phyloP scores from a whole-genome alignment of 2,329 filamentous ascomycete genomes.

The Aspergillus sclerotialis region DNA sequence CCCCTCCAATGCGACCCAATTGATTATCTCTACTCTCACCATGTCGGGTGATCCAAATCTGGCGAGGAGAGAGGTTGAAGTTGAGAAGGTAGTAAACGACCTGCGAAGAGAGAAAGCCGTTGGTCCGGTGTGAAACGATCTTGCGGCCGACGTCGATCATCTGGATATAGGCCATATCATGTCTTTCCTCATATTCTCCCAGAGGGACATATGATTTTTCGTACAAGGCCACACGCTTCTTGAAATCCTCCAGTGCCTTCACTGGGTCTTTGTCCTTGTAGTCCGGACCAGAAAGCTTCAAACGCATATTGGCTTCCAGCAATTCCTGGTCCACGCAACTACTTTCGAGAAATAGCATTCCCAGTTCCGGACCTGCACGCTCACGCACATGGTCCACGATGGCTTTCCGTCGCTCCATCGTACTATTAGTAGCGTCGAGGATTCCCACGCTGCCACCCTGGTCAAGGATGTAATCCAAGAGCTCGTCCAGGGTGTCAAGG shows the following conservation, averaged over 20 bases:
- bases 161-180: slow-evolving; percentile 90
- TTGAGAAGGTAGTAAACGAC: slow-evolving; percentile 93
- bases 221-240: slow-evolving; percentile 83
- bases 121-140: slow-evolving; percentile 80
- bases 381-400: slow-evolving; percentile 77
- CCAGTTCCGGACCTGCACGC: slow-evolving; percentile 74
- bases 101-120: slow-evolving; percentile 84
- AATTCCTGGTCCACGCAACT: slow-evolving; percentile 79
- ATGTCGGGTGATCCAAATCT: slow-evolving; percentile 97
- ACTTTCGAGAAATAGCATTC: slow-evolving; percentile 91
- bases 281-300: slow-evolving; percentile 92
- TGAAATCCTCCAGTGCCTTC: slow-evolving; percentile 83
- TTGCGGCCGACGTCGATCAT: slow-evolving; percentile 98
- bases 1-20: slow-evolving; percentile 80
- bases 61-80: slow-evolving; percentile 89
- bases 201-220: slow-evolving; percentile 90
- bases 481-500: slow-evolving; percentile 83
- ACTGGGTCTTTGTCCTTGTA: slow-evolving; percentile 90
- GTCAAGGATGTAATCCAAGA: slow-evolving; percentile 79
- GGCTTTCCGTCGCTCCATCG: slow-evolving; percentile 71
- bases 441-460: slow-evolving; percentile 86
- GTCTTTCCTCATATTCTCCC: slow-evolving; percentile 81
- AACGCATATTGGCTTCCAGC: slow-evolving; percentile 90
- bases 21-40: slow-evolving; percentile 87
- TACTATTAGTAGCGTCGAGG: slow-evolving; percentile 95